Evolutionary conservation across 1,139 yeast species (phyloP).

Genomic region (Nakaseomyces delphensis): DNA sequence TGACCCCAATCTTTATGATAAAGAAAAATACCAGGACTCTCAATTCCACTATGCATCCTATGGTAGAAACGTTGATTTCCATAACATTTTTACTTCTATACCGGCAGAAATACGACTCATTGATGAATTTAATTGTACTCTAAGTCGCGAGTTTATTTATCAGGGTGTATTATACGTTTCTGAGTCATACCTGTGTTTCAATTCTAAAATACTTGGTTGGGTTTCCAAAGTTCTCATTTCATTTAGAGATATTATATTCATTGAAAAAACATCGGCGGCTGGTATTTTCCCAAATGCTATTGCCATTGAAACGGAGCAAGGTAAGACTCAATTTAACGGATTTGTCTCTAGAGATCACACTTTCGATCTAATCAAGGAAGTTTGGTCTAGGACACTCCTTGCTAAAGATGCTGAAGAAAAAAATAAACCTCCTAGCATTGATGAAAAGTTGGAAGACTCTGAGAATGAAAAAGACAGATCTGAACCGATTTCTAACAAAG

Average conservation of each 20-base stretch:
- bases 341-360: constrained; percentile 79
- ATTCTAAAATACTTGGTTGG: constrained; percentile 91
- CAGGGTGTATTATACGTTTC: constrained; percentile 87
- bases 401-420: constrained; percentile 12
- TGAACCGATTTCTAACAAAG: constrained; percentile 1
- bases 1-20: constrained; percentile 34
- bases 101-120: constrained; percentile 65
- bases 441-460: constrained; percentile 11
- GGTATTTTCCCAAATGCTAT: constrained; percentile 92
- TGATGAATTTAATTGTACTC: constrained; percentile 88
- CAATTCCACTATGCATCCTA: constrained; percentile 51
- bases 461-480: constrained; percentile 16
- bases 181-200: constrained; percentile 74
- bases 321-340: constrained; percentile 77
- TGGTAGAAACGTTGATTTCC: constrained; percentile 72
- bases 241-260: constrained; percentile 57
- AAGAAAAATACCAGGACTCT: constrained; percentile 38
- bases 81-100: constrained; percentile 58
- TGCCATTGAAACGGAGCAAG: constrained; percentile 52
- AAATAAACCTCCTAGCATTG: constrained; percentile 19
- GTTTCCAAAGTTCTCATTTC: constrained; percentile 71
- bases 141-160: constrained; percentile 77
- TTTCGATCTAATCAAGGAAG: constrained; percentile 53
- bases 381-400: constrained; percentile 39
- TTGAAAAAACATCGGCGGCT: constrained; percentile 81